These are phyloP conservation scores for Gynandropsis gynandra DNA, from an alignment of 345 rosid genomes.

Conservation along the genomic window DNA sequence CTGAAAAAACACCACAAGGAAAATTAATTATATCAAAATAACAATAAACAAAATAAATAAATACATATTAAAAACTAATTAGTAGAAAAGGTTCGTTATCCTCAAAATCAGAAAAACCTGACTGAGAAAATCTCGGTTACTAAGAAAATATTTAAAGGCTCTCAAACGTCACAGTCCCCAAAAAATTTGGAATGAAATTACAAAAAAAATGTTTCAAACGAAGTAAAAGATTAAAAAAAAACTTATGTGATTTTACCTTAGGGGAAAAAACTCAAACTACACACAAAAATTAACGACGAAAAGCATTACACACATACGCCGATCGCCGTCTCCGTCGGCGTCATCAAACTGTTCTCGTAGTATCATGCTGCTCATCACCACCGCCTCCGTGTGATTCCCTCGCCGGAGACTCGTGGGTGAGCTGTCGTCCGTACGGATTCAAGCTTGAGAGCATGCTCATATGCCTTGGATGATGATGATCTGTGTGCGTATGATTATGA, in stretches of 20 bases:
- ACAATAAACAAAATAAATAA: not conserved
- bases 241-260: constrained; percentile 47
- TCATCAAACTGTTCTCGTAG: constrained; percentile 38
- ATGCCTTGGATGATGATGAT: constrained; percentile 36
- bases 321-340: constrained; percentile 21
- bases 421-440: constrained; percentile 46
- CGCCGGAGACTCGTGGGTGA: constrained; percentile 60
- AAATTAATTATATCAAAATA: no score
- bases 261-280: constrained; percentile 20
- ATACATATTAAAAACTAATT: no score
- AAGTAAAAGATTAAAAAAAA: constrained; percentile 22
- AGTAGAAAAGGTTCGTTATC: constrained; percentile 29
- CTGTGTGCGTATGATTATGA: constrained; percentile 23
- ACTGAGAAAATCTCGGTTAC: constrained; percentile 32
- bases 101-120: constrained; percentile 35
- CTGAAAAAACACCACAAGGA: no score
- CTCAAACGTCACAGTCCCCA: constrained; percentile 40
- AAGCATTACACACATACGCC: constrained; percentile 44
- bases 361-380: constrained; percentile 56
- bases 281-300: constrained; percentile 18
- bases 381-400: constrained; percentile 61
- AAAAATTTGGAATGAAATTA: constrained; percentile 37
- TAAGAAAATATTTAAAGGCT: constrained; percentile 47
- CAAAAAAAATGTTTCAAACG: constrained; percentile 30
- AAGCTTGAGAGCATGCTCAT: constrained; percentile 66